Evolutionary conservation across 495 filamentous ascomycete genomes (phyloP).

Genomic region (Cercophora scortea): DNA sequence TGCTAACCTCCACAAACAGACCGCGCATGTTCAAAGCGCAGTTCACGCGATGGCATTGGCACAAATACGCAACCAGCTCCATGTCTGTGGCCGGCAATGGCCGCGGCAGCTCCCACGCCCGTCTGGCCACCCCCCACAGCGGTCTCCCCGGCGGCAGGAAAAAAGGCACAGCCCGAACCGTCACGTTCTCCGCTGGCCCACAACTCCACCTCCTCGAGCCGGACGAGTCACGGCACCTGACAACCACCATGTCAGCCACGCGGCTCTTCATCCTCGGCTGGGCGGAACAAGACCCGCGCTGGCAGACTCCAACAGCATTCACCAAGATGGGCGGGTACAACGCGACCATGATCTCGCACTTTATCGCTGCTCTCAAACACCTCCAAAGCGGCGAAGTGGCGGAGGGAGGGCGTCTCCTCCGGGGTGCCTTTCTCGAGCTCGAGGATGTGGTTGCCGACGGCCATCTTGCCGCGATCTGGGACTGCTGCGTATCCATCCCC

Average conservation of each 20-base stretch:
- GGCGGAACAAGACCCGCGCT: slow-evolving; percentile 2
- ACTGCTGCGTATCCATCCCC: slow-evolving; percentile 9
- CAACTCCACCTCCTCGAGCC: not conserved
- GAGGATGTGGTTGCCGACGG: slow-evolving; percentile 7
- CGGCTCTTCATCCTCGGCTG: slow-evolving; percentile 3
- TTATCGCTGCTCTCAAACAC: slow-evolving; percentile 3
- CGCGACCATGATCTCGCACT: slow-evolving; percentile 5
- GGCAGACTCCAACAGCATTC: not conserved
- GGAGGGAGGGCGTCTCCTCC: slow-evolving; percentile 4
- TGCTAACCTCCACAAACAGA: not conserved
- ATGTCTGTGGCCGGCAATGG: not conserved
- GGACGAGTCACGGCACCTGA: not conserved
- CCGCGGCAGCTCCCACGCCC: no score
- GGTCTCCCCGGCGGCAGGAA: not conserved
- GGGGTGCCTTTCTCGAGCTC: slow-evolving; percentile 11
- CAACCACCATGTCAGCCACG: not conserved
- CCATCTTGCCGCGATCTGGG: slow-evolving; percentile 12
- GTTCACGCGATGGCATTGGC: slow-evolving; percentile 12
- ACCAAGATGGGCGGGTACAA: slow-evolving; percentile 9
- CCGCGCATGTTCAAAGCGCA: slow-evolving; percentile 15
- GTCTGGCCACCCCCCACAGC: not conserved
- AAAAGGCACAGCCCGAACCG: slow-evolving; percentile 2
- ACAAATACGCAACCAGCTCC: slow-evolving; percentile 7
- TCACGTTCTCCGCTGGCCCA: not conserved
- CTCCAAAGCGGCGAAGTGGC: not conserved